Percentiles rank a stretch among this genome's conserved stretches.
These are phyloP conservation scores for Cystobasidium tubakii DNA, from an alignment of 768 basidiomycete species.

Conservation along the genomic window DNA sequence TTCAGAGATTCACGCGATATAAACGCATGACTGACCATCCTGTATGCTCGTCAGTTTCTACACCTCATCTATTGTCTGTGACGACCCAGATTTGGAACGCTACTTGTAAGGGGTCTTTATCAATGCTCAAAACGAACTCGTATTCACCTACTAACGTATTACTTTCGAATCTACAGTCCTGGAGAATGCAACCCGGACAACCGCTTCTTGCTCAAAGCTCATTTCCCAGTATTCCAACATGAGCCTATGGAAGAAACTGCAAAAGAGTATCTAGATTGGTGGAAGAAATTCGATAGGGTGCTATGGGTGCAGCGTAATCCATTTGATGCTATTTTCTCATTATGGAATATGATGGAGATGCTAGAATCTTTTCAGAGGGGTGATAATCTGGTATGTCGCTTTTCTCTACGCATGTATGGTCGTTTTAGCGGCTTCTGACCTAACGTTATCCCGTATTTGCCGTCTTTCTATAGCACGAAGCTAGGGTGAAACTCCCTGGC, in stretches of 20 bases:
- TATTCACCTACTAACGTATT: not conserved
- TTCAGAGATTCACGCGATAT: too few species aligned
- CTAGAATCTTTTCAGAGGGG: constrained; percentile 11
- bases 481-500: not conserved
- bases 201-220: constrained; percentile 10
- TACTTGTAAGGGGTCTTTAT: not conserved
- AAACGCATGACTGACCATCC: not conserved
- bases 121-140: not conserved
- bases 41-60: not conserved
- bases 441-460: not conserved
- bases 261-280: constrained; percentile 12
- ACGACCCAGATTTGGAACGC: not conserved
- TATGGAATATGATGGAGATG: constrained; percentile 21
- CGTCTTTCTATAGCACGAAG: constrained; percentile 4
- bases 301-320: constrained; percentile 18
- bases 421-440: not conserved
- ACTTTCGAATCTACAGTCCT: not conserved
- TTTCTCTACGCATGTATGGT: not conserved
- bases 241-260: constrained; percentile 2
- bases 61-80: not conserved
- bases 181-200: constrained; percentile 12
- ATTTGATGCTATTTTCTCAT: constrained; percentile 12
- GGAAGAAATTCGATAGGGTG: constrained; percentile 7
- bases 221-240: constrained; percentile 19
- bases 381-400: constrained; percentile 6